Evolutionary conservation across 768 basidiomycete genomes (phyloP), one percentile per base, ranked within the genome.

Genomic region (Stropharia rugosoannulata): DNA sequence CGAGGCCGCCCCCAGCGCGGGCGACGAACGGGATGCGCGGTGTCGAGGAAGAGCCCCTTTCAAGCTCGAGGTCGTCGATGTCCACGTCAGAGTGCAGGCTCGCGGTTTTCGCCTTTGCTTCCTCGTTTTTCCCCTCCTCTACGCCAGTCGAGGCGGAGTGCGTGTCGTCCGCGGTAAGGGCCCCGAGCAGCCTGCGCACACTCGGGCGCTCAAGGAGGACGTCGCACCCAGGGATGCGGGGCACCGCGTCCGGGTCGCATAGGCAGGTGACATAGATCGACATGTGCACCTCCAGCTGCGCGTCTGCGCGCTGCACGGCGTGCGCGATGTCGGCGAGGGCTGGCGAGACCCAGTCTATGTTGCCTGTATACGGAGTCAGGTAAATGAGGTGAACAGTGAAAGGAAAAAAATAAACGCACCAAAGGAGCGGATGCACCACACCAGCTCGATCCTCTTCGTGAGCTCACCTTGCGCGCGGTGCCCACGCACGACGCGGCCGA

Each of bases 381-480:
- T 22, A 22, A 22, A 22, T 13, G 0, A 16, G 13, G 5, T 6
- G 52, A 35, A 19, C 27, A 27, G n/a, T 4, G 51, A 36, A 25
- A 25, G 22, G 22, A 48, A 59, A 6, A 44, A 36, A 35, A 47
- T 36, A 45, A 22, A 68, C 84, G 60, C 58, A 89, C 90, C 84
- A 49, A 85, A 87, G 3, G 87, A 88, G 25, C 83, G 76, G 3
- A 91, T 80, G 64, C 83, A 90, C 94, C 94, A 97, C 6, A 77
- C 84, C 62, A 93, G 89, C 60, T 91, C 86, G 38, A 97, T 81
- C 32, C 81, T 76, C 55, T 73, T 74, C 5, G 88, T 90, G 1
- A 73, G 73, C 65, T 85, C 84, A 4, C 80, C 80, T 7, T 66
- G 66, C 16, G 54, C 56, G 12, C 82, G 68, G 9, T 76, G 74